These are phyloP conservation scores for Pyrenopolyporus hunteri DNA, from an alignment of 495 filamentous ascomycete genomes.

Conservation along the genomic window DNA sequence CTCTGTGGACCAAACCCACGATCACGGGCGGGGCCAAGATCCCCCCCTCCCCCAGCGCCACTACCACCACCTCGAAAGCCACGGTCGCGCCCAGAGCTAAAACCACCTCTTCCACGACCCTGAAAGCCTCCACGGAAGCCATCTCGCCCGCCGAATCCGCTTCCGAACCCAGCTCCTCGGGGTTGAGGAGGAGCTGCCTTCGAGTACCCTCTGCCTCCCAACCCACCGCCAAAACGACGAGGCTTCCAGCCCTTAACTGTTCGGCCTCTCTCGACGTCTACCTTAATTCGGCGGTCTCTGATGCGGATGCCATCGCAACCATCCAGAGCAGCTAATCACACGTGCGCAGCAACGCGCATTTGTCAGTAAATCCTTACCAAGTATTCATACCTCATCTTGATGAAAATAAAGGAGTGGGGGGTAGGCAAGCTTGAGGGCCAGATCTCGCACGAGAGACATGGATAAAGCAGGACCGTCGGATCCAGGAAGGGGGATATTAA, in stretches of 20 bases:
- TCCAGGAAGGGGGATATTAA: conserved; percentile 44
- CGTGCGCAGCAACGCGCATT: conserved; percentile 59
- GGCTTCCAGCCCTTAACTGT: conserved; percentile 96
- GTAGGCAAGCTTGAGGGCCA: conserved; percentile 65
- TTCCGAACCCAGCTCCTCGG: conserved; percentile 70
- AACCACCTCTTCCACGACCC: conserved; percentile 68
- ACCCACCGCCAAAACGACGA: conserved; percentile 86
- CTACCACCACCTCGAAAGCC: conserved; percentile 54
- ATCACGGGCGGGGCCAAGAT: conserved; percentile 62
- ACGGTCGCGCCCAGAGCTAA: conserved; percentile 56
- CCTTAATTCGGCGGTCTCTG: conserved; percentile 87
- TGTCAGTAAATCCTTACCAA: conserved; percentile 64
- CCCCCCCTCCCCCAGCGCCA: conserved; percentile 63
- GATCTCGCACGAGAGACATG: conserved; percentile 46
- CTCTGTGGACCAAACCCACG: conserved; percentile 62
- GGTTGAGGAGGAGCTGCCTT: conserved; percentile 79
- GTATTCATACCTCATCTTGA: conserved; percentile 45
- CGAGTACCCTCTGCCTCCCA: conserved; percentile 92
- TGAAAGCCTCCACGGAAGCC: conserved; percentile 60
- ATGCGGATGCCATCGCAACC: conserved; percentile 84
- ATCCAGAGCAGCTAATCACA: conserved; percentile 63
- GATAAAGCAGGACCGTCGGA: conserved; percentile 47
- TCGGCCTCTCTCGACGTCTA: conserved; percentile 95
- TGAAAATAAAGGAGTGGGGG: conserved; percentile 35
- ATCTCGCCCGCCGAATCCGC: conserved; percentile 69